These are phyloP conservation scores for Sporothrix brasiliensis DNA, from an alignment of 2,329 filamentous ascomycete genomes.

Conservation along the genomic window DNA sequence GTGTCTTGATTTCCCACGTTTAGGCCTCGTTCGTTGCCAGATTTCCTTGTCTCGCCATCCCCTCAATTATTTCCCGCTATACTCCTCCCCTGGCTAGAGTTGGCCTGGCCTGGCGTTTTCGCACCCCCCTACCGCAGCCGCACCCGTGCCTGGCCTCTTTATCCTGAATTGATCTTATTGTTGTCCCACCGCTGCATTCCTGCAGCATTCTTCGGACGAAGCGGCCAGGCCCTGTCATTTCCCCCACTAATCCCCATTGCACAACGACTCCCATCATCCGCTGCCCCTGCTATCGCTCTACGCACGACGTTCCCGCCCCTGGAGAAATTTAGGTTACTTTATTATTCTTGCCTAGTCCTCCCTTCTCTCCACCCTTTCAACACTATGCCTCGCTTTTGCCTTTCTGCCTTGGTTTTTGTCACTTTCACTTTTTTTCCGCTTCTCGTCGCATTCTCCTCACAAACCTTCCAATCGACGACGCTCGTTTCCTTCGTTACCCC, in stretches of 20 bases:
- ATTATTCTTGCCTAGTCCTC: conserved; percentile 25
- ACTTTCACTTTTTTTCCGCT: neutral
- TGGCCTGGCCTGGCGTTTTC: conserved; percentile 24
- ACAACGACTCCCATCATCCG: conserved; percentile 28
- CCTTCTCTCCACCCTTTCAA: conserved; percentile 15
- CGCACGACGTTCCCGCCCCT: conserved; percentile 29
- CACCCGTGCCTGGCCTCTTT: conserved; percentile 28
- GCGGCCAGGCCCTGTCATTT: conserved; percentile 34
- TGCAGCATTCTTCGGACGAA: conserved; percentile 38
- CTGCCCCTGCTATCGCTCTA: conserved; percentile 25
- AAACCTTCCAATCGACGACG: conserved; percentile 7
- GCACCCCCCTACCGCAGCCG: conserved; percentile 9
- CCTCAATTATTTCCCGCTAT: conserved; percentile 35
- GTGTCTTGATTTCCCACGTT: conserved; percentile 34
- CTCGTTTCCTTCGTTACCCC: conserved; percentile 2
- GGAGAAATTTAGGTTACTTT: conserved; percentile 18
- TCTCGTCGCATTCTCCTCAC: conserved; percentile 13
- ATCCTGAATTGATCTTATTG: conserved; percentile 17
- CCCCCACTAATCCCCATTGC: conserved; percentile 28
- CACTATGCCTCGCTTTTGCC: conserved; percentile 3
- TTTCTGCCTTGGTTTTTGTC: conserved; percentile 8
- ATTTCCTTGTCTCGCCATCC: conserved; percentile 29
- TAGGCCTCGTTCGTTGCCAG: conserved; percentile 33
- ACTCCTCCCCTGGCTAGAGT: conserved; percentile 32
- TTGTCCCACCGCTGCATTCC: conserved; percentile 24